Base-by-base conservation (phyloP, 1,284 basidiomycete species). In the Boletus nobilissimus region DNA sequence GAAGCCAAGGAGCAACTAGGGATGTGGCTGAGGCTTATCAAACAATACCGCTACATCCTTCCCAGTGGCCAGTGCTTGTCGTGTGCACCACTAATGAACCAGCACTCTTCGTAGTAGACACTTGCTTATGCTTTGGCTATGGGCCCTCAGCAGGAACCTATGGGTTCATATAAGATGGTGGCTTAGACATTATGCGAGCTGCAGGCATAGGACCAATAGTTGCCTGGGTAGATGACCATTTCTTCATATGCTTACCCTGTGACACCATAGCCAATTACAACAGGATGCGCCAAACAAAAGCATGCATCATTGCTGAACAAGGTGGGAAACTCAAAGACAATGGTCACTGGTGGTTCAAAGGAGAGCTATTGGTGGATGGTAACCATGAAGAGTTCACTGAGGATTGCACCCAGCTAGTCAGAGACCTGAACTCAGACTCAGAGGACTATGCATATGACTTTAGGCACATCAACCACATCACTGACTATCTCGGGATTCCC, bases 111-210 rank as follows among this genome's bases (percentile, higher is more conserved):
- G 65, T 40, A 32, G 71, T 78, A 16, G 73, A 80, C 43, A 80
- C 70, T 2, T 51, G 43, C 8, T 5, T 73, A 14, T 75, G 66
- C 10, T 78, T 81, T 71, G 86, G 88, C 0, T 76, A 84, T 0
- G 19, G 80, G 0, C 84, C 87, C 1, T 83, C 83, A 11, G 43
- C 43, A 10, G 19, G 43, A 46, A 11, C 43, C 43, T 46, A 46
- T 46, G 19, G 43, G 19, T 11, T 10, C 43, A 10, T 46, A 46
- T 46, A 19, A 11, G 43, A 46, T 19, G 19, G 11, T 11, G 43
- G 43, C 43, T 19, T 46, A 46, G 43, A 46, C 43, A 46, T 46
- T 19, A 11, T 46, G 10, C 19, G 43, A 46, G 43, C 43, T 11
- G 10, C 43, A 11, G 19, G 43, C 10, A 46, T 46, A 11, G 43